phyloP scores from a whole-genome alignment of 345 rosid species.

The Turritis glabra region DNA sequence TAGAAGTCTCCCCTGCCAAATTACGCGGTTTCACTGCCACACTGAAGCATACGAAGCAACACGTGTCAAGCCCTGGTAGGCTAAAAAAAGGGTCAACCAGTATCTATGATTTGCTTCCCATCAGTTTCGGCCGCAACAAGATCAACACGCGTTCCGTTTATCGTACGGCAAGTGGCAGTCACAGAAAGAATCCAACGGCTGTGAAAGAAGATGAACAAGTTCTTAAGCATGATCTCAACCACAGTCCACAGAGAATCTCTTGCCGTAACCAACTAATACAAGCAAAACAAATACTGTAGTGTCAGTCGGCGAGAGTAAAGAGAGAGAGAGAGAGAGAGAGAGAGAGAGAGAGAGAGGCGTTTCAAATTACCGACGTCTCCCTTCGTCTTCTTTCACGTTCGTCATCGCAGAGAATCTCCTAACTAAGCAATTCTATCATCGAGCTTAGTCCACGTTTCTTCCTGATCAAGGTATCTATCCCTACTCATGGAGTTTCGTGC shows the following conservation, averaged over 20 bases:
- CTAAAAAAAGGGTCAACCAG: constrained; percentile 4
- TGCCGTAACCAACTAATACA: neutral
- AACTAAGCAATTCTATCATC: neutral
- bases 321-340: neutral
- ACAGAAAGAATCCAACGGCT: constrained; percentile 24
- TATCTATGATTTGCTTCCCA: constrained; percentile 22
- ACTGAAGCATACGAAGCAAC: constrained; percentile 22
- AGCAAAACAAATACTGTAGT: neutral
- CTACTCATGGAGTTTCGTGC: too few relatives aligned
- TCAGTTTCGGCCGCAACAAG: constrained; percentile 14
- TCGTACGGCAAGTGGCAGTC: neutral
- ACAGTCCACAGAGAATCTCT: constrained; percentile 18
- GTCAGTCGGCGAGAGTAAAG: constrained; percentile 6
- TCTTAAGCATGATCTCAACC: constrained; percentile 1
- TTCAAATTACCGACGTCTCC: constrained; percentile 15
- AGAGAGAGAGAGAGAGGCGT: constrained; percentile 1
- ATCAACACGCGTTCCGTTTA: constrained; percentile 10
- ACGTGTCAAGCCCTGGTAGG: constrained; percentile 31
- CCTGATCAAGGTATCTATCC: constrained; percentile 31
- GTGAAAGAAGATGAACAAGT: neutral
- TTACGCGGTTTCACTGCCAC: constrained; percentile 24
- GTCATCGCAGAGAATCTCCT: neutral
- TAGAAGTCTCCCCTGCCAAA: neutral
- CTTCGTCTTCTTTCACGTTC: neutral
- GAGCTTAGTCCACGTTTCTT: constrained; percentile 8